Evolutionary conservation across 2,329 filamentous ascomycete genomes (phyloP).

Genomic region (Penicillium griseofulvum): DNA sequence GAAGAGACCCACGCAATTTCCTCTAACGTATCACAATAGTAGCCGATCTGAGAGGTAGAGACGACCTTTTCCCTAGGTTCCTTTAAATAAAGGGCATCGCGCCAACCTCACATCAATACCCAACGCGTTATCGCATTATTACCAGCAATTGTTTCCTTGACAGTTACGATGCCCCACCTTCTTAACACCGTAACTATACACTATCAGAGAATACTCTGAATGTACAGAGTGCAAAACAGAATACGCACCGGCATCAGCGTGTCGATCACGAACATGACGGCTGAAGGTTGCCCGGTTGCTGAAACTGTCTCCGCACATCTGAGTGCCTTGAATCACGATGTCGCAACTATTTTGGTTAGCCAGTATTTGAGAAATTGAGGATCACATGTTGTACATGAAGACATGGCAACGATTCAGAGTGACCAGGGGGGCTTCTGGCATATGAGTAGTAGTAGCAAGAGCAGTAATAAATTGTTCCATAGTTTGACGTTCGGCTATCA

Average conservation of each 20-base stretch:
- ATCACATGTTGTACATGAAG: neutral
- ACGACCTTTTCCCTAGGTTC: neutral
- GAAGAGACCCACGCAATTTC: neutral
- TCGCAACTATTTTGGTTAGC: neutral
- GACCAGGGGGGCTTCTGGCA: neutral
- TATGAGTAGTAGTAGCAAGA: no score
- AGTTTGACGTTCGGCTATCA: no score
- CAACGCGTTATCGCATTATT: neutral
- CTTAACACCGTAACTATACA: neutral
- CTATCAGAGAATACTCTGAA: neutral
- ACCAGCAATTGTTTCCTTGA: neutral
- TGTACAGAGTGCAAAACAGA: no score
- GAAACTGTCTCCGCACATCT: neutral
- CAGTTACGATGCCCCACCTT: accelerated
- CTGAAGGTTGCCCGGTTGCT: accelerated
- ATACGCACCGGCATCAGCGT: neutral
- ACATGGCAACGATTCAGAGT: neutral
- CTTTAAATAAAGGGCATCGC: neutral
- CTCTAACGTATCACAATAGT: neutral
- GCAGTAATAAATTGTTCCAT: no score
- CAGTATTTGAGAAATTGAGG: neutral
- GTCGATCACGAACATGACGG: neutral
- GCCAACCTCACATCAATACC: neutral
- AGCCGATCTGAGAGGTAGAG: neutral
- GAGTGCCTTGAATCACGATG: neutral